Evolutionary conservation across 495 filamentous ascomycete species (phyloP).

Genomic region (Neurospora intermedia): DNA sequence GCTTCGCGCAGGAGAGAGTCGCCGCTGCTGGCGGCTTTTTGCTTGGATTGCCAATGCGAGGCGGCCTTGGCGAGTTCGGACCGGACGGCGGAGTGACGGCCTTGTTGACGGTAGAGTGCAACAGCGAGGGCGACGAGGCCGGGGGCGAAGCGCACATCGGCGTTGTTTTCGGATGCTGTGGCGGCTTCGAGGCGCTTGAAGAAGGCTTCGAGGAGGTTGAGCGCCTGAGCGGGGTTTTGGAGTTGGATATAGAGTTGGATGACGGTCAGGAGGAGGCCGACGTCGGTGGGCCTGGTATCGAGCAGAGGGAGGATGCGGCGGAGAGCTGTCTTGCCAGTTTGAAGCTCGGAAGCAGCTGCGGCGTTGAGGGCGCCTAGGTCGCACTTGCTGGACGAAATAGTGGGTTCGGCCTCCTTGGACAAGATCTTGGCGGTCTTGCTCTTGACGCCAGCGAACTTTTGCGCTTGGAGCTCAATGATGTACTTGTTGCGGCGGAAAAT

Average conservation of each 20-base stretch:
- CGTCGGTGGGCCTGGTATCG: conserved; percentile 65
- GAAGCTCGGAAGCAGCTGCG: conserved; percentile 57
- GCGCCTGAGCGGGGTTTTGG: conserved; percentile 67
- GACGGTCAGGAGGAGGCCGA: conserved; percentile 74
- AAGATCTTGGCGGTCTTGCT: conserved; percentile 53
- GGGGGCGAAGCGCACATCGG: conserved; percentile 69
- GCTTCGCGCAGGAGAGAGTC: conserved; percentile 64
- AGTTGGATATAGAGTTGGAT: conserved; percentile 72
- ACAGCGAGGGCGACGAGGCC: conserved; percentile 78
- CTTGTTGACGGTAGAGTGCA: conserved; percentile 67
- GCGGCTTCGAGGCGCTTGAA: conserved; percentile 62
- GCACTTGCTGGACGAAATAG: conserved; percentile 47
- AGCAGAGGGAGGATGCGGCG: conserved; percentile 64
- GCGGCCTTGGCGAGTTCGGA: conserved; percentile 70
- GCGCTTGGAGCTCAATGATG: conserved; percentile 61
- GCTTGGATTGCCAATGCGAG: conserved; percentile 56
- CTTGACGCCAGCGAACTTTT: conserved; percentile 66
- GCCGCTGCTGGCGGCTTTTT: conserved; percentile 33
- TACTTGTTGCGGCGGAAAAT: conserved; percentile 59
- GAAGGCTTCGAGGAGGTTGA: conserved; percentile 62
- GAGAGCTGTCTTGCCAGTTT: conserved; percentile 57
- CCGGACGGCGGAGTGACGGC: conserved; percentile 63
- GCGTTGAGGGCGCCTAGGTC: conserved; percentile 68
- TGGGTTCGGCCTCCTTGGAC: conserved; percentile 33
- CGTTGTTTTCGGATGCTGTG: conserved; percentile 40